These are phyloP conservation scores for Cyathus striatus DNA, from an alignment of 768 basidiomycete species.

Conservation along the genomic window DNA sequence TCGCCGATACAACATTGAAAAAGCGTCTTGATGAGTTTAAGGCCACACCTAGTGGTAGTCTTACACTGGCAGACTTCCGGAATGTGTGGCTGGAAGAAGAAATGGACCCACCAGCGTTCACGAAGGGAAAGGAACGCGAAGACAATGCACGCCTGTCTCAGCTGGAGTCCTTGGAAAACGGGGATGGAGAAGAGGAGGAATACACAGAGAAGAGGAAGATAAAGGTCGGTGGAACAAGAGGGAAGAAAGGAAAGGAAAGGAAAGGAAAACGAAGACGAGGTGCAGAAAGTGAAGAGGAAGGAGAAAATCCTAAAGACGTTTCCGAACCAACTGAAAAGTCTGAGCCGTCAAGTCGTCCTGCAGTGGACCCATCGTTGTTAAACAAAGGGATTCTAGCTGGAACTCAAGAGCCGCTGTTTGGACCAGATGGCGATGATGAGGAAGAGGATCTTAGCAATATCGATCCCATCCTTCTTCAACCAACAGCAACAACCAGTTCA, in stretches of 20 bases:
- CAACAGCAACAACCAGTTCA: constrained; percentile 9
- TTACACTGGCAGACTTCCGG: constrained; percentile 88
- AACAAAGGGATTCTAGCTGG: constrained; percentile 66
- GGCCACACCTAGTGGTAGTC: constrained; percentile 75
- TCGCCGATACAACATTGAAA: constrained; percentile 91
- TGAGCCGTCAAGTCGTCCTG: too few relatives aligned
- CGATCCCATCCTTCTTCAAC: constrained; percentile 48
- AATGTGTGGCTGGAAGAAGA: constrained; percentile 89
- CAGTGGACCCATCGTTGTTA: constrained; percentile 55
- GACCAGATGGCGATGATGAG: constrained; percentile 40
- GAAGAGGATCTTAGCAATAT: constrained; percentile 42
- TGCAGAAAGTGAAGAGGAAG: constrained; percentile 20
- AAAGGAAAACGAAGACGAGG: constrained; percentile 24
- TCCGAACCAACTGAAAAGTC: too few relatives aligned
- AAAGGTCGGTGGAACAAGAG: constrained; percentile 10
- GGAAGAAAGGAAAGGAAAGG: constrained; percentile 25
- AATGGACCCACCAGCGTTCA: constrained; percentile 88
- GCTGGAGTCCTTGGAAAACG: constrained; percentile 32
- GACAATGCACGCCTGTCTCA: too few relatives aligned
- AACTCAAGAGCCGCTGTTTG: constrained; percentile 39
- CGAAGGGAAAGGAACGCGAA: constrained; percentile 68
- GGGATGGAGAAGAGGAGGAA: constrained; percentile 19
- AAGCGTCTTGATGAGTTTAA: constrained; percentile 96
- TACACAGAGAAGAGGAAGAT: constrained; percentile 18
- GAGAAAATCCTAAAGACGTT: constrained; percentile 11